Conservation (phyloP, 352 stramenopile species). For the Globisporangium solare region DNA sequence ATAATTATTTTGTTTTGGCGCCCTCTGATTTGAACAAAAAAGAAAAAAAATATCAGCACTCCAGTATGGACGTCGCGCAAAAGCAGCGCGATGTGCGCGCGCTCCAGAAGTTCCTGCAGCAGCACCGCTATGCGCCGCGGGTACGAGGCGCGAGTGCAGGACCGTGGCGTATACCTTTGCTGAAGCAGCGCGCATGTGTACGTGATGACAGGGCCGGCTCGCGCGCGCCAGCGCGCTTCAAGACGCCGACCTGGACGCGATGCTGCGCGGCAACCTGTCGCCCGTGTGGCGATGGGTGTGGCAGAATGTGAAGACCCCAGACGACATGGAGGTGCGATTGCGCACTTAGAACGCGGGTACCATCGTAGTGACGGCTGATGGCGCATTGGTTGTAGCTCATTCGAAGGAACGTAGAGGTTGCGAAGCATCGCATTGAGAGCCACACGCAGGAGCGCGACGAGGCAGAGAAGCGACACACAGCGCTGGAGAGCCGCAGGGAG, state of each 20-base stretch:
- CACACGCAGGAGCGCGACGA: conserved; percentile 31
- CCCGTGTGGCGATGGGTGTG: conserved; percentile 37
- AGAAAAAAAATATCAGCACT: no score
- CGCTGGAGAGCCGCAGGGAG: conserved; percentile 17
- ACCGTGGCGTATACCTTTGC: background rate
- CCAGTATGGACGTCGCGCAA: conserved; percentile 8
- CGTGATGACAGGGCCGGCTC: conserved; percentile 23
- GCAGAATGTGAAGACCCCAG: conserved; percentile 30
- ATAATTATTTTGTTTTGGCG: no score
- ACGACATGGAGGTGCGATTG: conserved; percentile 27
- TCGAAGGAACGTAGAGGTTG: conserved; percentile 29
- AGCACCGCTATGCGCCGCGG: conserved; percentile 37
- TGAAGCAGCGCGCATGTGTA: no score
- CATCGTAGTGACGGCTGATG: background rate
- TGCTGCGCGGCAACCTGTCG: conserved; percentile 24
- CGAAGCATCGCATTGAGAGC: conserved; percentile 23
- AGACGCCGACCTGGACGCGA: conserved; percentile 42
- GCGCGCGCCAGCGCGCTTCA: conserved; percentile 24
- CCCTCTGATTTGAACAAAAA: no score
- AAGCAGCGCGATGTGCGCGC: conserved; percentile 27
- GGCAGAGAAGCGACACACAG: conserved; percentile 16
- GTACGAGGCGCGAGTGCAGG: conserved; percentile 4
- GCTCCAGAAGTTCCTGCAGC: conserved; percentile 37
- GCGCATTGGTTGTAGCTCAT: conserved; percentile 16
- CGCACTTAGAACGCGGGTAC: background rate